These are phyloP conservation scores for Talaromyces adpressus DNA, from an alignment of 495 filamentous ascomycete species.

Conservation along the genomic window DNA sequence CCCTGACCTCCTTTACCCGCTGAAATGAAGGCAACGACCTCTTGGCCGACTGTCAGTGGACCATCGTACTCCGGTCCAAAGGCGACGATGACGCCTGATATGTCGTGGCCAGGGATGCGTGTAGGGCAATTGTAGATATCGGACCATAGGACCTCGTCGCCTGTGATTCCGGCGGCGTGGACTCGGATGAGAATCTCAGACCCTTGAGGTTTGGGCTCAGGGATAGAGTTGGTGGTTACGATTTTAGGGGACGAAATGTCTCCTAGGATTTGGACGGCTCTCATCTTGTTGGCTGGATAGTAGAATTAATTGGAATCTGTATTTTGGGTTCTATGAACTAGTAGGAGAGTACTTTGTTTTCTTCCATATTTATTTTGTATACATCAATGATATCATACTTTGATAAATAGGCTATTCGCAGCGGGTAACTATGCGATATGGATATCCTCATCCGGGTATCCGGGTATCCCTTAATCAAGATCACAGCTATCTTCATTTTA, in stretches of 20 bases:
- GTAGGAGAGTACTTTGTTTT: neutral
- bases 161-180: neutral
- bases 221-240: neutral
- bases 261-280: neutral
- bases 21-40: neutral
- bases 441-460: neutral
- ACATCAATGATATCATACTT: neutral
- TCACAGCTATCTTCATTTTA: too few species aligned
- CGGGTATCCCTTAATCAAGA: neutral
- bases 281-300: neutral
- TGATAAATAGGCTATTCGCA: neutral
- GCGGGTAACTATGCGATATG: neutral
- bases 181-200: neutral
- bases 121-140: neutral
- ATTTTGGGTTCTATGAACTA: too few species aligned
- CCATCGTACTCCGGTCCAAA: neutral
- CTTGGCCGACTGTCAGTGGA: neutral
- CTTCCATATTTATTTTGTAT: neutral
- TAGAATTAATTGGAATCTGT: neutral
- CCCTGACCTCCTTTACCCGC: neutral
- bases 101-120: neutral
- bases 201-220: neutral
- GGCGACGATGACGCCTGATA: neutral
- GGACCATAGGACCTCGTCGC: neutral
- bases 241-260: neutral